phyloP scores from a whole-genome alignment of 306 rosid genomes.

The Corylus heterophylla region DNA sequence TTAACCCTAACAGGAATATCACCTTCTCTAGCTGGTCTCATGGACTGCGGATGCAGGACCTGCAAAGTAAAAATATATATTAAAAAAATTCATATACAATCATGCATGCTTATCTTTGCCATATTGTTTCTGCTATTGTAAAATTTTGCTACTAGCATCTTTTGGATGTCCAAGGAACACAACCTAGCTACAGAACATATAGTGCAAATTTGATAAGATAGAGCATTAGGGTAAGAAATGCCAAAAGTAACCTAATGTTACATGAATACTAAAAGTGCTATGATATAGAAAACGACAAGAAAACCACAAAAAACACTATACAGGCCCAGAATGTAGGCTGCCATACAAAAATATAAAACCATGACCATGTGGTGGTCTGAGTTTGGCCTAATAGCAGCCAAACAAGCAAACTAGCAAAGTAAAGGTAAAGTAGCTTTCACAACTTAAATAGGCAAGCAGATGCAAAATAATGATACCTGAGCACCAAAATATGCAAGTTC shows the following conservation, averaged over 20 bases:
- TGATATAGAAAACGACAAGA: background rate
- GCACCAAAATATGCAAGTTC: slow-evolving; percentile 99
- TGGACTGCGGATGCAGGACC: slow-evolving; percentile 99
- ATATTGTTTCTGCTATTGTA: background rate
- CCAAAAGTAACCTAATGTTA: background rate
- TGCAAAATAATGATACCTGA: slow-evolving; percentile 56
- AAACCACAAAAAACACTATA: slow-evolving; percentile 14
- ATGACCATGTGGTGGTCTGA: slow-evolving; percentile 6
- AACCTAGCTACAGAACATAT: background rate
- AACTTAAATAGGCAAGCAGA: background rate
- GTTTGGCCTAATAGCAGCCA: slow-evolving; percentile 20
- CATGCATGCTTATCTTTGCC: too few species aligned
- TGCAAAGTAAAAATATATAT: slow-evolving; percentile 33
- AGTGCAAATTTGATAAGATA: background rate
- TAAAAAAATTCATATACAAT: background rate
- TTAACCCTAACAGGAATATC: slow-evolving; percentile 97
- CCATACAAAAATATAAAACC: background rate
- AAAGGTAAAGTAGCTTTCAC: background rate
- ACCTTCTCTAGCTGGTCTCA: slow-evolving; percentile 98
- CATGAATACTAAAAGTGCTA: background rate
- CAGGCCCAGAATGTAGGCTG: slow-evolving; percentile 9
- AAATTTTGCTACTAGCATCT: background rate
- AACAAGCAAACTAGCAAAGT: slow-evolving; percentile 13
- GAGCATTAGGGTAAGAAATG: background rate
- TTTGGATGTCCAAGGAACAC: slow-evolving; percentile 2